Conservation (phyloP, 202 grass and related monocot genomes). For the Panicum hallii region DNA sequence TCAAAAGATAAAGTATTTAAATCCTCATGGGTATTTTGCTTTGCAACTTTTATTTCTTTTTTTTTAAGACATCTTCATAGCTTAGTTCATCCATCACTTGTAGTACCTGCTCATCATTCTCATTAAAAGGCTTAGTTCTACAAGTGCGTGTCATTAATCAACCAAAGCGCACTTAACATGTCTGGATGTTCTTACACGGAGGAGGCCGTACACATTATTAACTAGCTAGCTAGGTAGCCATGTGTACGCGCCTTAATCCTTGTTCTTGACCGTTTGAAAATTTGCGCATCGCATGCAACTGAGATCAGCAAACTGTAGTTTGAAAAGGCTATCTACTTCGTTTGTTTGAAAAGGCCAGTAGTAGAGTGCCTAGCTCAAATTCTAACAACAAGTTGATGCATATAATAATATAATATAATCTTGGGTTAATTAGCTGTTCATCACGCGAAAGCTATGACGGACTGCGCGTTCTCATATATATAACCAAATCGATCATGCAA, state of each 20-base stretch:
- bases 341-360: background rate
- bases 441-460: background rate
- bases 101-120: too few species aligned
- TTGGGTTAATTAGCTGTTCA: background rate
- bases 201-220: too few species aligned
- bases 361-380: background rate
- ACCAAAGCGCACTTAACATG: too few species aligned
- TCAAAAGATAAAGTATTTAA: too few species aligned
- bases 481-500: background rate
- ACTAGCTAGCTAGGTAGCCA: background rate
- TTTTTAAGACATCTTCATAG: too few species aligned
- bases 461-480: background rate
- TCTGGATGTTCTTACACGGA: too few species aligned
- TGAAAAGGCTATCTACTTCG: background rate
- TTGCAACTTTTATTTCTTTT: too few species aligned
- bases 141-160: too few species aligned
- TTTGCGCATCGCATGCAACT: background rate
- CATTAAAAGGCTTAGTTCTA: too few species aligned
- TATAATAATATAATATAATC: background rate
- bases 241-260: background rate
- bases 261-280: background rate
- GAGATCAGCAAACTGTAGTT: constrained; percentile 1
- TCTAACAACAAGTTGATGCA: background rate
- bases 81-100: too few species aligned
- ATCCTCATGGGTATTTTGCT: too few species aligned